Evolutionary conservation across 306 rosid genomes (phyloP).

Genomic region (Acacia acuminata): DNA sequence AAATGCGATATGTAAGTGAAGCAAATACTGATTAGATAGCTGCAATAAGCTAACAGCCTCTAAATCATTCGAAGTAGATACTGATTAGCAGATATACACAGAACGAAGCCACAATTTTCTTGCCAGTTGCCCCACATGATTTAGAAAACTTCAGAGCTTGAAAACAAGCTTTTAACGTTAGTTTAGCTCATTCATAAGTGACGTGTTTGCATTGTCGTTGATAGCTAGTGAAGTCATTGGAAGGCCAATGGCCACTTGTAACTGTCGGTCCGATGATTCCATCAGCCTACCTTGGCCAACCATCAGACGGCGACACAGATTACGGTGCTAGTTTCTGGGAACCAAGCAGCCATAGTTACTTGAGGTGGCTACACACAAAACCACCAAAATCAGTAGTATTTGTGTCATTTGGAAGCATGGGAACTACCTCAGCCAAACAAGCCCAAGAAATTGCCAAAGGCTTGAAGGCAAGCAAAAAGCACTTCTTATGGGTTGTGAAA

Average conservation of each 20-base stretch:
- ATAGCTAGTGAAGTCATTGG: slow-evolving; percentile 38
- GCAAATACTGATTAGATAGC: neutral
- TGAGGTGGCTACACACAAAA: slow-evolving; percentile 40
- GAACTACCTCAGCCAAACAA: slow-evolving; percentile 26
- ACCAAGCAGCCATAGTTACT: slow-evolving; percentile 29
- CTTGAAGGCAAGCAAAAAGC: slow-evolving; percentile 33
- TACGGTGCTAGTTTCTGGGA: slow-evolving; percentile 43
- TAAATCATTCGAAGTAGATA: neutral
- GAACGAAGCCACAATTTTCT: neutral
- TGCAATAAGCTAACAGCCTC: neutral
- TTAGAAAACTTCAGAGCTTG: neutral
- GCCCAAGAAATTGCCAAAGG: slow-evolving; percentile 46
- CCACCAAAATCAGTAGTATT: slow-evolving; percentile 34
- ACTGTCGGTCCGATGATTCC: slow-evolving; percentile 54
- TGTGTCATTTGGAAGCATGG: slow-evolving; percentile 49
- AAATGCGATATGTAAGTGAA: neutral
- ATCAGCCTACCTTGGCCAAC: slow-evolving; percentile 53
- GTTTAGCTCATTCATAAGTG: neutral
- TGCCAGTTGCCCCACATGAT: neutral
- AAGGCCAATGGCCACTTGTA: slow-evolving; percentile 39
- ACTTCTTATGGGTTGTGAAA: slow-evolving; percentile 44
- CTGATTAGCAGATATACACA: neutral
- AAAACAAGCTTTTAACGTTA: neutral
- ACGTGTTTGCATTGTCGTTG: neutral
- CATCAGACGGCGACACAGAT: slow-evolving; percentile 33